Evolutionary conservation across 2,329 filamentous ascomycete species (phyloP), one percentile per base, ranked within the genome.

Genomic region (Paecilomyces formosus): DNA sequence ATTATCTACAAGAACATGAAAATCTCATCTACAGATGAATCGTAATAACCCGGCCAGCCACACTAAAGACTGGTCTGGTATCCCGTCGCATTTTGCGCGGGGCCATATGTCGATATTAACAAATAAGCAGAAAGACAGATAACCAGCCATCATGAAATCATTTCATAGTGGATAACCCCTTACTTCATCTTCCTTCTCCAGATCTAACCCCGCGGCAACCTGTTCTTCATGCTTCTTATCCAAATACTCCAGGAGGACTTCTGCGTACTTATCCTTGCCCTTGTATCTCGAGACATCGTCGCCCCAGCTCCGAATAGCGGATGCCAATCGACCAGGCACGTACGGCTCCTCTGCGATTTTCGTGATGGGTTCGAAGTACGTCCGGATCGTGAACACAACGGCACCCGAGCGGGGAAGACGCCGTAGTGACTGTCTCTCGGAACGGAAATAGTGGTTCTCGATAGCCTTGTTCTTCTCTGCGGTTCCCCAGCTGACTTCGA

Each of bases 301-400:
- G 0, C 87, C 89, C 90, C 90, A 94, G 70, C 89, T 93, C 45
- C 90, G 78, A 3, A 95, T 76, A 4, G 89, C 90, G 65, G 87
- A 90, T 1, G 90, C 90, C 66, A 95, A 71, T 33, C 90, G 74
- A 0, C 90, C 90, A 0, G 90, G 90, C 0, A 95, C 89, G 70
- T 89, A 89, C 18, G 86, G 83, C 74, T 93, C 89, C 69, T 84
- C 72, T 0, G 76, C 85, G 59, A 93, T 82, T 15, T 87, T 84
- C 0, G 80, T 86, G 30, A 93, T 74, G 0, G 88, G 88, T 60
- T 86, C 82, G 67, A 93, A 92, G 71, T 93, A 93, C 0, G 89
- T 93, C 12, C 89, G 78, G 55, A 93, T 90, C 0, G 89, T 92
- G 66, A 93, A 93, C 3, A 87, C 83, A 1, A 87, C 77, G 0